Evolutionary conservation across 176 grass and related monocot genomes (phyloP), one percentile per base, ranked within the genome.

Genomic region (Lolium multiflorum): DNA sequence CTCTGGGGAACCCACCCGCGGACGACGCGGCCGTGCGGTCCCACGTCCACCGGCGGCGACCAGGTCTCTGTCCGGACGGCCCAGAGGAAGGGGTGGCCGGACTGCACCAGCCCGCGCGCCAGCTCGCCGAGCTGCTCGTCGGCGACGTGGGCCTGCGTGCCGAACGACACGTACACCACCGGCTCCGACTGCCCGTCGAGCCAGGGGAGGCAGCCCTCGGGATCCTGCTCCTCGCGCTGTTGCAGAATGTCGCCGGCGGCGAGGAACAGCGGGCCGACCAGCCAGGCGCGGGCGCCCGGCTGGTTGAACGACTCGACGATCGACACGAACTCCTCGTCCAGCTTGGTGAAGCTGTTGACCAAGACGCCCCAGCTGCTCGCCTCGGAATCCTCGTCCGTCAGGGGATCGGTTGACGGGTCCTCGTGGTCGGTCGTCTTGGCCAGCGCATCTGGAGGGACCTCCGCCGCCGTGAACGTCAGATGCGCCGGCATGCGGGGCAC

Each of bases 161-260:
- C 61, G 61, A 65, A 65, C 12, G 61, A 65, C 61, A 65, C 61
- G 25, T 65, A 65, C 61, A 65, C 61, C 24, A 65, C 61, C 25
- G 61, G 25, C 11, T 28, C 24, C 12, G 12, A 15, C 61, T 65
- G 25, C 61, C 31, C 1, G 25, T 65, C 61, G 1, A 65, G 25
- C 61, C 61, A 65, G 24, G 25, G 11, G 5, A 65, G 61, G 25
- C 61, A 65, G 61, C 61, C 61, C 61, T 65, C 61, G 25, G 61
- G 61, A 7, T 31, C 61, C 61, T 64, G 22, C 22, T 62, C 58
- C n/a, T 24, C 60, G n/a, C n/a, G n/a, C n/a, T n/a, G 7, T n/a
- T 8, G 56, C 9, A 11, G 7, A 52, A 52, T 52, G 50, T 15
- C 57, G 25, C 25, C 12, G 12, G 61, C 61, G 12, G 25, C 24